Evolutionary conservation across 768 basidiomycete genomes (phyloP).

Genomic region (Kwoniella mangroviensis): DNA sequence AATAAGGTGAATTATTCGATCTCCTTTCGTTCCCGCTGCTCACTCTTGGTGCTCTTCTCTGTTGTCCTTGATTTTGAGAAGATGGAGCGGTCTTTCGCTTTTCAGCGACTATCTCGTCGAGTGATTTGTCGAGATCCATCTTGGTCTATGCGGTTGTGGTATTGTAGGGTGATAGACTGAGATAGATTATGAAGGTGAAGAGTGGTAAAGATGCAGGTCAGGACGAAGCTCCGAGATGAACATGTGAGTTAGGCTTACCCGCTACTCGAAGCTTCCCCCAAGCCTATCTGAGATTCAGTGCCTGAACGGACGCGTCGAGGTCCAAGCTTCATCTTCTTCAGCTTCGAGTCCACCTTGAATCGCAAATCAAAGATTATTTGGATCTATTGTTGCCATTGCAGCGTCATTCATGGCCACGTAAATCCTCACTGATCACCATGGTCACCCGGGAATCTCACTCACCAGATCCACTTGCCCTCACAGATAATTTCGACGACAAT

Average conservation of each 20-base stretch:
- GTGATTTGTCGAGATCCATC: constrained; percentile 53
- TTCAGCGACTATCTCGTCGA: constrained; percentile 48
- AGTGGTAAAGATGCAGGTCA: neutral
- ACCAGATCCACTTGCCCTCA: constrained; percentile 21
- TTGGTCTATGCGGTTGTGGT: constrained; percentile 7
- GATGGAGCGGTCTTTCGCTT: constrained; percentile 32
- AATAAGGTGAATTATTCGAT: constrained; percentile 12
- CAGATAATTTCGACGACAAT: neutral
- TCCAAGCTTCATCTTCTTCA: neutral
- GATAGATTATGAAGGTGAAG: neutral
- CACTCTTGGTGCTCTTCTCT: neutral
- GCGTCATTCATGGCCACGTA: neutral
- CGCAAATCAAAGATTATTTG: too few species aligned
- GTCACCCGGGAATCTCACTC: neutral
- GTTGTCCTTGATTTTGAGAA: constrained; percentile 3
- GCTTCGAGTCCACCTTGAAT: neutral
- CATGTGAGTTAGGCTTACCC: too few species aligned
- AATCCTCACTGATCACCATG: neutral
- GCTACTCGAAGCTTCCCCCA: too few species aligned
- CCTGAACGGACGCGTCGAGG: neutral
- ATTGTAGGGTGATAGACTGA: neutral
- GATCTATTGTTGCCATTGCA: too few species aligned
- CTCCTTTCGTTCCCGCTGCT: constrained; percentile 19
- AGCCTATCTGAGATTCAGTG: too few species aligned
- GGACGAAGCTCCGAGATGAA: neutral